These are phyloP conservation scores for Cucurbita maxima DNA, from an alignment of 306 rosid species.

Conservation along the genomic window DNA sequence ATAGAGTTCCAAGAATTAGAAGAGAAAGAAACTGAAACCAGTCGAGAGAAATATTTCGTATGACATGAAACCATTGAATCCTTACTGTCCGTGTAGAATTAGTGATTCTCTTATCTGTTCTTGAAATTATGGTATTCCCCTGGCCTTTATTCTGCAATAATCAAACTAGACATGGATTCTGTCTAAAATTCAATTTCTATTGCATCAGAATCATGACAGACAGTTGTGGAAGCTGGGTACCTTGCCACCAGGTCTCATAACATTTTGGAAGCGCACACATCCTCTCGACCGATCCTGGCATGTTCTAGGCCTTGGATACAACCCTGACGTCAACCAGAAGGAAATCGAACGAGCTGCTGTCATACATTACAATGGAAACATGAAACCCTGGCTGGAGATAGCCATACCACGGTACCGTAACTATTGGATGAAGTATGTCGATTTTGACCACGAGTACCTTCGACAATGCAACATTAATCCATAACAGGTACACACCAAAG, in stretches of 20 bases:
- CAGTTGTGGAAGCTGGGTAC: conserved; percentile 93
- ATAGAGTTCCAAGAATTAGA: background rate
- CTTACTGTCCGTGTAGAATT: background rate
- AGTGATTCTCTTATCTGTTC: background rate
- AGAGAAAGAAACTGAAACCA: background rate
- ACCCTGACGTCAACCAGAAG: conserved; percentile 1
- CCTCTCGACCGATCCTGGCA: conserved; percentile 70
- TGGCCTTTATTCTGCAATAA: background rate
- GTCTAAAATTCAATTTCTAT: background rate
- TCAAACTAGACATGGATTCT: background rate
- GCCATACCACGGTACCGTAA: conserved; percentile 67
- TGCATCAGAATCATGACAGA: conserved; percentile 70
- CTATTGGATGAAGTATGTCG: conserved; percentile 64
- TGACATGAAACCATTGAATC: background rate
- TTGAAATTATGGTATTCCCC: background rate
- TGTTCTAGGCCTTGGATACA: conserved; percentile 64
- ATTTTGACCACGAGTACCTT: conserved; percentile 50
- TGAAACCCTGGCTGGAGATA: conserved; percentile 98
- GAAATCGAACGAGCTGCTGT: conserved; percentile 47
- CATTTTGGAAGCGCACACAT: conserved; percentile 78
- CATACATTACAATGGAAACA: conserved; percentile 78
- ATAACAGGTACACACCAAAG: conserved; percentile 11
- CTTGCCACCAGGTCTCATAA: conserved; percentile 89
- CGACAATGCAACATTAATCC: conserved; percentile 88
- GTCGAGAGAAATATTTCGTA: background rate